Evolutionary conservation across 2,329 filamentous ascomycete genomes (phyloP), one percentile per base, ranked within the genome.

Genomic region (Cladosporium halotolerans): DNA sequence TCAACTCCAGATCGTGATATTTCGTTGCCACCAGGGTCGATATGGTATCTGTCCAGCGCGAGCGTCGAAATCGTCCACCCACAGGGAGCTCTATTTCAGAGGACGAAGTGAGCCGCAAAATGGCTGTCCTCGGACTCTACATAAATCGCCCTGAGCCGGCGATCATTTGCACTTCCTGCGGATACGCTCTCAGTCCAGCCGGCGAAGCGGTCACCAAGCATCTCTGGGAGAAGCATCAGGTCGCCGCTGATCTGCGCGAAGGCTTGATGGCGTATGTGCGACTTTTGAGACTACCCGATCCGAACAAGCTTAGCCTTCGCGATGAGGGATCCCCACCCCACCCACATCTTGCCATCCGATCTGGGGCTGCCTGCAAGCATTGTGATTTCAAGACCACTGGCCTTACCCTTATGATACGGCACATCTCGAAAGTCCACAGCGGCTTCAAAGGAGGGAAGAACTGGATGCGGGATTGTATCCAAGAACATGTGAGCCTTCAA

Each of bases 401-500:
- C 32, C 32, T 34, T 9, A 34, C 32, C 13, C 32, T 34, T 13
- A 34, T 34, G 8, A 13, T 34, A 34, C 13, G 32, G 32, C 32
- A 34, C 32, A 34, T 34, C 13, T 34, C 32, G 32, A 34, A 13
- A 34, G 32, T 13, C 32, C 32, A 34, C 32, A 9, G 32, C 9
- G 32, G 13, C 8, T 9, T 34, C 32, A 34, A 34, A 34, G 32
- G 32, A 34, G 32, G 32, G 13, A 34, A 34, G 13, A 9, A 13
- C 13, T 34, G 32, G 32, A 34, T 13, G 32, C 32, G 32, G 9
- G 32, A 34, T 34, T 34, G 32, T 13, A 34, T 34, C 32, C 32
- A 9, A 34, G 32, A 34, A 34, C 9, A 49, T 41, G 13, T 54
- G 42, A 23, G 33, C 9, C 14, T 54, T n/a, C 52, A 54, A 36